These are phyloP conservation scores for Carex myosuroides DNA, from an alignment of 176 grass and related monocot species.

Conservation along the genomic window DNA sequence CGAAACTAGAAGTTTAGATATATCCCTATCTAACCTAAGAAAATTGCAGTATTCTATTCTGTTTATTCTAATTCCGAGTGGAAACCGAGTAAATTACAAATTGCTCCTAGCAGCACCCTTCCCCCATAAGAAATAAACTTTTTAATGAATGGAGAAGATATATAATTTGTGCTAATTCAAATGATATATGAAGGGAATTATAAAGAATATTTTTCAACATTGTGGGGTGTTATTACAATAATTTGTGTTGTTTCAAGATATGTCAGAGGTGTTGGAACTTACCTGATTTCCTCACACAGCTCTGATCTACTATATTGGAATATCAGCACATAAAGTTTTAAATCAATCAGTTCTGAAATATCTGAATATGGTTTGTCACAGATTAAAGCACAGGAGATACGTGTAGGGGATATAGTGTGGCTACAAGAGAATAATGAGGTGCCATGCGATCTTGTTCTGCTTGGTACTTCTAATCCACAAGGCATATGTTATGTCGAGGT, in stretches of 20 bases:
- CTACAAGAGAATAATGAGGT: constrained; percentile 94
- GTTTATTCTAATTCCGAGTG: background rate
- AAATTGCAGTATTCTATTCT: background rate
- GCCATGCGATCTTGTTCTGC: constrained; percentile 83
- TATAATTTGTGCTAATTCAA: background rate
- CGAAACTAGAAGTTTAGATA: background rate
- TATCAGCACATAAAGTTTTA: constrained; percentile 8
- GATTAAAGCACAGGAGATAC: constrained; percentile 82
- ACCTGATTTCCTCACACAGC: background rate
- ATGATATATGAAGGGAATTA: background rate
- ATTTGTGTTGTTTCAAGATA: background rate
- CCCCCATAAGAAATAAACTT: background rate
- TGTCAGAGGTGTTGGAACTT: background rate
- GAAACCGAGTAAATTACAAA: background rate
- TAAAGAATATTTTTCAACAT: background rate
- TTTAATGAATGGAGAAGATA: background rate
- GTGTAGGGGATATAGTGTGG: constrained; percentile 87
- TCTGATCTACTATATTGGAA: background rate
- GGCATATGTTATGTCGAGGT: constrained; percentile 98
- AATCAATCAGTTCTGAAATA: constrained; percentile 13
- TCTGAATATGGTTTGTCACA: constrained; percentile 26
- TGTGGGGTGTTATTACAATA: background rate
- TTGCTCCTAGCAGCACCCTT: background rate
- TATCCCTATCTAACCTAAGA: background rate
- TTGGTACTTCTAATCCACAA: constrained; percentile 83